A percentile compares a stretch with the other conserved stretches of the same genome.
Conservation (phyloP, 352 stramenopile genomes). For the Globisporangium cystogenes region DNA sequence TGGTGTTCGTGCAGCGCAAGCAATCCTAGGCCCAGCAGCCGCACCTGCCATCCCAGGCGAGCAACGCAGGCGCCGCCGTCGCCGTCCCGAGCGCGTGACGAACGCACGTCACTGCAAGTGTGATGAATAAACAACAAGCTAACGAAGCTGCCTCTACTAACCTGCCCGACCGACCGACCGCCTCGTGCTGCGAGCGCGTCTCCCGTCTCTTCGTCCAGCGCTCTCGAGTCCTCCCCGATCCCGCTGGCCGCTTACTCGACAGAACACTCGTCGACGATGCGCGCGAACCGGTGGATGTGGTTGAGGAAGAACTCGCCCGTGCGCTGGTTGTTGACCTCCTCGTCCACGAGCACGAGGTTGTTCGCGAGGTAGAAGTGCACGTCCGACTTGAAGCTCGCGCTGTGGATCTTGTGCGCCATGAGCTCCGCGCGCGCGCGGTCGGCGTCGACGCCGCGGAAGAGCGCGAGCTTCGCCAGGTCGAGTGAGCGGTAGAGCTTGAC, state of each 20-base stretch:
- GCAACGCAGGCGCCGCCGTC: slow-evolving; percentile 4
- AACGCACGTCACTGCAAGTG: slow-evolving; percentile 4
- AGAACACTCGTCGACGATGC: slow-evolving; percentile 81
- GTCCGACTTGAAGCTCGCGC: slow-evolving; percentile 56
- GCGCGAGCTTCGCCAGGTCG: slow-evolving; percentile 90
- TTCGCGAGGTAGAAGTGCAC: slow-evolving; percentile 82
- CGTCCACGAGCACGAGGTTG: slow-evolving; percentile 77
- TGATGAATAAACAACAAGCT: slow-evolving; percentile 14
- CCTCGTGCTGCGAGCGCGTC: not conserved
- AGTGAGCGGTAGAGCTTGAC: slow-evolving; percentile 97
- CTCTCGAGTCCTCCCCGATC: not conserved
- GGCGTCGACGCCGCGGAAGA: slow-evolving; percentile 82
- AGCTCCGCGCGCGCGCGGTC: slow-evolving; percentile 67
- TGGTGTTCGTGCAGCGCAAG: slow-evolving; percentile 36
- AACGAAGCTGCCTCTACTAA: slow-evolving; percentile 11
- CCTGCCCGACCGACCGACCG: slow-evolving; percentile 8
- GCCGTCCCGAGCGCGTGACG: slow-evolving; percentile 11
- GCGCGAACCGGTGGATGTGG: slow-evolving; percentile 85
- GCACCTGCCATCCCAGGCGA: not conserved
- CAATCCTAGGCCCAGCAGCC: no score
- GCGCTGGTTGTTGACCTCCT: slow-evolving; percentile 81
- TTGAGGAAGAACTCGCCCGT: slow-evolving; percentile 88
- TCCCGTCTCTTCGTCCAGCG: not conserved
- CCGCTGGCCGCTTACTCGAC: slow-evolving; percentile 22
- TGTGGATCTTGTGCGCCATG: slow-evolving; percentile 77